A percentile compares a stretch with the other conserved stretches of the same genome.
phyloP scores from a whole-genome alignment of 2,329 filamentous ascomycete species.

The Aureobasidium namibiae region DNA sequence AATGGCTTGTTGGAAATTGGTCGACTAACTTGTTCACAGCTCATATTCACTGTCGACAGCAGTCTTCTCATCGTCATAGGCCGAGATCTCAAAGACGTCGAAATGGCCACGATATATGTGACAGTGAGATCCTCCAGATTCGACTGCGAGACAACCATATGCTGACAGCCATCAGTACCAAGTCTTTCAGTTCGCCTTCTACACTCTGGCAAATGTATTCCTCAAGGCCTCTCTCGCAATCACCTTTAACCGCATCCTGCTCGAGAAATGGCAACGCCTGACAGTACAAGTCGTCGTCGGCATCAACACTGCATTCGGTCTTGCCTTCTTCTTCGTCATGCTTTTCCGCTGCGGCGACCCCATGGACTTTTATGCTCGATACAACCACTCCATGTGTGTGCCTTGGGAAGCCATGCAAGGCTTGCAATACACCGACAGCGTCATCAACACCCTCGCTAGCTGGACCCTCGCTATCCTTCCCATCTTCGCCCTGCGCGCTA shows the following conservation, averaged over 20 bases:
- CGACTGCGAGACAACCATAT: background rate
- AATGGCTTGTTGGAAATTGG: background rate
- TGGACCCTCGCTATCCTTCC: slow-evolving; percentile 4
- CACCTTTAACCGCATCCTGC: slow-evolving; percentile 37
- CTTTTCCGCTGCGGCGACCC: slow-evolving; percentile 9
- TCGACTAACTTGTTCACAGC: background rate
- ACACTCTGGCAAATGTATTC: slow-evolving; percentile 32
- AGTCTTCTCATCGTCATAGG: slow-evolving; percentile 1
- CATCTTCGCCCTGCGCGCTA: slow-evolving; percentile 1
- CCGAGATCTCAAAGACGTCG: background rate
- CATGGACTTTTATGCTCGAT: background rate
- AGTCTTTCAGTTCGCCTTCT: slow-evolving; percentile 29
- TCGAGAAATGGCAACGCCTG: slow-evolving; percentile 30
- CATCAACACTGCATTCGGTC: slow-evolving; percentile 24
- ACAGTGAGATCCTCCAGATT: background rate
- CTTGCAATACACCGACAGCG: slow-evolving; percentile 9
- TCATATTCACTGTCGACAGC: background rate
- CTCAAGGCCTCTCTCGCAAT: slow-evolving; percentile 38
- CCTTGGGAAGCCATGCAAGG: slow-evolving; percentile 14
- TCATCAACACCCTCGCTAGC: background rate
- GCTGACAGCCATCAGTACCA: slow-evolving; percentile 17
- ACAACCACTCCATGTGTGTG: background rate
- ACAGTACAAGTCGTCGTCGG: slow-evolving; percentile 21
- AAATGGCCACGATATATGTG: background rate
- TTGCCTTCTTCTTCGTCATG: slow-evolving; percentile 24